Percentiles rank a stretch among this genome's conserved stretches.
phyloP scores from a whole-genome alignment of 1,284 basidiomycete species.

The Ustilago nuda region DNA sequence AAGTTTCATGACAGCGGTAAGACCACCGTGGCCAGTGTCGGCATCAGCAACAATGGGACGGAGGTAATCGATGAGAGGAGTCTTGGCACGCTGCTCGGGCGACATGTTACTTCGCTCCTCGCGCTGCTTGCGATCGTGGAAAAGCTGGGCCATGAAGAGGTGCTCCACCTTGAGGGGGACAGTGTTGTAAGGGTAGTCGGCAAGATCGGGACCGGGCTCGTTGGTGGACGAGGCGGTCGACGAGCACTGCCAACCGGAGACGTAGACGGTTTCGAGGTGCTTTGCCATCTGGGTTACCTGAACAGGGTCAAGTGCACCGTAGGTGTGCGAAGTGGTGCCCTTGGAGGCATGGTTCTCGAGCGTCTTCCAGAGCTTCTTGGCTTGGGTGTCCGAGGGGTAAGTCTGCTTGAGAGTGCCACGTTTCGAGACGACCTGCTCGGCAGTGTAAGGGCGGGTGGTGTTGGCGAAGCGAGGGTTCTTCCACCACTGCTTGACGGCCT shows the following conservation, averaged over 20 bases:
- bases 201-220: slow-evolving; percentile 68
- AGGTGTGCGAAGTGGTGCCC: slow-evolving; percentile 84
- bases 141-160: slow-evolving; percentile 76
- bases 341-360: slow-evolving; percentile 74
- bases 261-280: slow-evolving; percentile 70
- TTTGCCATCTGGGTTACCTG: slow-evolving; percentile 76
- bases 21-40: slow-evolving; percentile 82
- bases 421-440: slow-evolving; percentile 92
- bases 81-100: slow-evolving; percentile 74
- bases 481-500: slow-evolving; percentile 89
- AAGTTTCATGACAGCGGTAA: slow-evolving; percentile 97
- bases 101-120: slow-evolving; percentile 75
- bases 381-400: slow-evolving; percentile 87
- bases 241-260: slow-evolving; percentile 68
- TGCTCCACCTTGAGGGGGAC: slow-evolving; percentile 77
- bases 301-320: slow-evolving; percentile 96
- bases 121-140: slow-evolving; percentile 75
- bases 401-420: slow-evolving; percentile 85
- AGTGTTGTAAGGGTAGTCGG: slow-evolving; percentile 76
- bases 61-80: slow-evolving; percentile 70
- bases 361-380: slow-evolving; percentile 85
- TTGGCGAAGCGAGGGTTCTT: slow-evolving; percentile 88
- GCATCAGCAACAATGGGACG: slow-evolving; percentile 71
- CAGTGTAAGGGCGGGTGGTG: slow-evolving; percentile 89
- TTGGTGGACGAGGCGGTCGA: slow-evolving; percentile 68